phyloP scores from a whole-genome alignment of 257 asterid genomes.

The Voacanga thouarsii region DNA sequence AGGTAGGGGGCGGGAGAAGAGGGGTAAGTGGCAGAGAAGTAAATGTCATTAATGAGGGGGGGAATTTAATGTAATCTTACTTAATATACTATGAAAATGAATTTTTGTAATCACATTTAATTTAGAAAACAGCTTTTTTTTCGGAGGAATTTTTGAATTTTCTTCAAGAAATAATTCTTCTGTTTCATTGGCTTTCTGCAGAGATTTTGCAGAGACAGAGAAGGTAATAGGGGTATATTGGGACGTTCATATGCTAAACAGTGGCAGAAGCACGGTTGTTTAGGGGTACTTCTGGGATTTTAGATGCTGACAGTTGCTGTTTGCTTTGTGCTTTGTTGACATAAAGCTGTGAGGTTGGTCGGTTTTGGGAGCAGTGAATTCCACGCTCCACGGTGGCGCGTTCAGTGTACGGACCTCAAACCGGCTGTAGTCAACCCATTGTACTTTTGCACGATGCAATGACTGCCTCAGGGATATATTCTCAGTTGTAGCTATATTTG shows the following conservation, averaged over 20 bases:
- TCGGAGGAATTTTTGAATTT: neutral
- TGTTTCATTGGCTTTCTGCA: slow-evolving; percentile 26
- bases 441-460: no score
- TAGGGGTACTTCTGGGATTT: slow-evolving; percentile 33
- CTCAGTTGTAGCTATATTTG: no score
- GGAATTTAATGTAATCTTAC: neutral
- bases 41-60: slow-evolving; percentile 52
- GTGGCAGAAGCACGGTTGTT: neutral
- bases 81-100: no score
- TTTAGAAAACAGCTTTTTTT: slow-evolving; percentile 1
- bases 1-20: slow-evolving; percentile 9
- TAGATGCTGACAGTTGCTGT: slow-evolving; percentile 34
- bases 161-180: slow-evolving; percentile 4
- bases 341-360: slow-evolving; percentile 20
- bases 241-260: neutral
- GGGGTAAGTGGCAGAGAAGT: slow-evolving; percentile 40
- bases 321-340: slow-evolving; percentile 15
- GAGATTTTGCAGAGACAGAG: slow-evolving; percentile 7
- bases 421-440: neutral
- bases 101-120: slow-evolving; percentile 41
- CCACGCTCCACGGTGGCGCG: slow-evolving; percentile 8
- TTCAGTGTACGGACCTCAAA: neutral
- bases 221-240: neutral
- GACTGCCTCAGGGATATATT: no score
- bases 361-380: neutral